Evolutionary conservation across 129 eudicot genomes (phyloP), one percentile per base, ranked within the genome.

Genomic region (Saposhnikovia divaricata): DNA sequence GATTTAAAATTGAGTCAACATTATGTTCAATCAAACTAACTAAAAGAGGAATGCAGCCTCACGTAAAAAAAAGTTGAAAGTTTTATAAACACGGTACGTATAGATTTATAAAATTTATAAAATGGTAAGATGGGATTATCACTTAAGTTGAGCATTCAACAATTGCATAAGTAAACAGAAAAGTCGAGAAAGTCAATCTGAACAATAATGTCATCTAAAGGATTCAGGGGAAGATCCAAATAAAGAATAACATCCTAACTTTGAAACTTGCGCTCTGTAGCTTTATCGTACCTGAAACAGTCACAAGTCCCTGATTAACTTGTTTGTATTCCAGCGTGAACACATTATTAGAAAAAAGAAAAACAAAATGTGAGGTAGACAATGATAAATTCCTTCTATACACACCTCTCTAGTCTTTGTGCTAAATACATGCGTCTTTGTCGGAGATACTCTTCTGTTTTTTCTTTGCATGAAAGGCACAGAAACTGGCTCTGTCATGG

Each of bases 191-290:
- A 18, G n/a, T 23, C 68, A 34, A 96, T 98, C 98, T 90, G 99
- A 87, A 92, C 99, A 75, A 92, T 85, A 82, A 96, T 92, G 82
- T 96, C 99, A 87, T 96, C 99, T 87, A 96, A 85, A 16, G 99
- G 99, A 83, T 96, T 96, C 84, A 89, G 89, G 66, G 99, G 99
- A 84, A 96, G 97, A 85, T 89, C 97, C 86, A 96, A 81, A 34
- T 88, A 78, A 74, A 97, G 92, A 78, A 92, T 82, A 69, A 90
- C 89, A 6, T 92, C 97, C 85, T 89, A 80, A 74, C 92, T 79
- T 83, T 90, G 85, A 61, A 82, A 72, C 85, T 90, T 92, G 45
- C 99, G 92, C 83, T 90, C 96, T 79, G 83, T 50, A 68, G 99
- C 98, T 81, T 77, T 96, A 79, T 89, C 90, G 86, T 96, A 96